Conservation (phyloP, 2,329 filamentous ascomycete genomes). For the Pseudophaeomoniella oleicola region DNA sequence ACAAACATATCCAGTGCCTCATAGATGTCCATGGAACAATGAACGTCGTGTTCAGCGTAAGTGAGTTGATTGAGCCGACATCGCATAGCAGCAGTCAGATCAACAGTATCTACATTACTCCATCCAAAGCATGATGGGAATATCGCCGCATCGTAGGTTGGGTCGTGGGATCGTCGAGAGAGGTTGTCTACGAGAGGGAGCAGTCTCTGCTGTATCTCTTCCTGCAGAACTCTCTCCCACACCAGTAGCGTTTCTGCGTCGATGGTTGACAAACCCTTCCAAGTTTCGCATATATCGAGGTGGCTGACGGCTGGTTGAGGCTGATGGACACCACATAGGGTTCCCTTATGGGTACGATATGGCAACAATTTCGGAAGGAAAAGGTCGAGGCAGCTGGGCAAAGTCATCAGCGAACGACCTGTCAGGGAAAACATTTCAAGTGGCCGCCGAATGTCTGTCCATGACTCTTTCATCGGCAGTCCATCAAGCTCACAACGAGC, state of each 20-base stretch:
- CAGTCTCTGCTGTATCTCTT: conserved; percentile 7
- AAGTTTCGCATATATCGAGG: conserved; percentile 7
- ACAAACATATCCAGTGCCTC: background rate
- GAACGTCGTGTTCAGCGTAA: background rate
- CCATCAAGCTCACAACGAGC: no score
- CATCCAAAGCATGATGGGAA: no score
- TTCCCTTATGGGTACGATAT: background rate
- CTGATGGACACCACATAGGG: background rate
- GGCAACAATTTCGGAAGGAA: background rate
- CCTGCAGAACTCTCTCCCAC: conserved; percentile 9
- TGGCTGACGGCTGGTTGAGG: background rate
- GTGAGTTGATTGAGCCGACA: background rate
- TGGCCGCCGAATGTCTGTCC: no score
- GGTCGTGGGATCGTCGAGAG: background rate
- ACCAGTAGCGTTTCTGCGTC: conserved; percentile 9
- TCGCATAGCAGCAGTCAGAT: background rate
- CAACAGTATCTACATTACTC: background rate
- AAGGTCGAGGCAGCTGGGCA: background rate
- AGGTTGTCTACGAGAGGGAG: conserved; percentile 5
- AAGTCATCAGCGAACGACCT: background rate
- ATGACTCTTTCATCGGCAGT: no score
- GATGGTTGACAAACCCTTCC: conserved; percentile 10
- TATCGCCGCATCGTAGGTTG: no score
- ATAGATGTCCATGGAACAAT: background rate
- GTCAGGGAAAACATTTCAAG: no score